phyloP scores from a whole-genome alignment of 2,329 filamentous ascomycete species.

The Onygenales sp. region DNA sequence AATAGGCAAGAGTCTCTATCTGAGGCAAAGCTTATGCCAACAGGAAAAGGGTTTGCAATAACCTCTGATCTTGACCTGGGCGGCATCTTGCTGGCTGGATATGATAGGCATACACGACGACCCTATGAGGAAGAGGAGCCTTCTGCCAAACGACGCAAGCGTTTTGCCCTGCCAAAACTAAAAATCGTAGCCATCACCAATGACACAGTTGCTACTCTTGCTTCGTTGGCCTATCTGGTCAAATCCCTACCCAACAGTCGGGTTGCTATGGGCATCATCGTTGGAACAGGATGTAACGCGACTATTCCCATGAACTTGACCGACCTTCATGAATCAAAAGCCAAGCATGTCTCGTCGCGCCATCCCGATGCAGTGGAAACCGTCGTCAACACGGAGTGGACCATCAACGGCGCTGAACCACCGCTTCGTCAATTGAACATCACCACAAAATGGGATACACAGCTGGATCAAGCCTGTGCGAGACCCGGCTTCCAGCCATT shows the following conservation, averaged over 20 bases:
- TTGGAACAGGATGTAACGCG: conserved; percentile 73
- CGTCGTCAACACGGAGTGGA: conserved; percentile 77
- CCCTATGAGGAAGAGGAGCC: conserved; percentile 29
- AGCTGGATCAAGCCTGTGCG: conserved; percentile 58
- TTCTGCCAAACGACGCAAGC: conserved; percentile 35
- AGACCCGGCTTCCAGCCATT: conserved; percentile 69
- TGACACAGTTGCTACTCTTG: conserved; percentile 69
- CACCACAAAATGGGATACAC: conserved; percentile 61
- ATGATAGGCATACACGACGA: conserved; percentile 41
- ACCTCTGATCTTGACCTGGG: conserved; percentile 46
- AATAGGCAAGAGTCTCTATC: conserved; percentile 42
- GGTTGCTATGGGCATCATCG: conserved; percentile 70
- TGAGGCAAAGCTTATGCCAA: conserved; percentile 47
- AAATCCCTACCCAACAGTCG: conserved; percentile 52
- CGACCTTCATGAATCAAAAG: conserved; percentile 55
- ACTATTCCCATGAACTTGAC: conserved; percentile 62
- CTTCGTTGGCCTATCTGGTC: conserved; percentile 65
- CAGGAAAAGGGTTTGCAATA: conserved; percentile 51
- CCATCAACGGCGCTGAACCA: conserved; percentile 63
- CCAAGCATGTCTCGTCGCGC: conserved; percentile 40
- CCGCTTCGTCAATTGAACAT: conserved; percentile 52
- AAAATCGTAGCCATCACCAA: conserved; percentile 70
- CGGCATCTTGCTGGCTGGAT: conserved; percentile 45
- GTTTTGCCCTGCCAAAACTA: conserved; percentile 52
- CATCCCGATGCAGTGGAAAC: conserved; percentile 51